Evolutionary conservation across 139 green algal species (phyloP).

Genomic region (Chlamydomonas sp.): DNA sequence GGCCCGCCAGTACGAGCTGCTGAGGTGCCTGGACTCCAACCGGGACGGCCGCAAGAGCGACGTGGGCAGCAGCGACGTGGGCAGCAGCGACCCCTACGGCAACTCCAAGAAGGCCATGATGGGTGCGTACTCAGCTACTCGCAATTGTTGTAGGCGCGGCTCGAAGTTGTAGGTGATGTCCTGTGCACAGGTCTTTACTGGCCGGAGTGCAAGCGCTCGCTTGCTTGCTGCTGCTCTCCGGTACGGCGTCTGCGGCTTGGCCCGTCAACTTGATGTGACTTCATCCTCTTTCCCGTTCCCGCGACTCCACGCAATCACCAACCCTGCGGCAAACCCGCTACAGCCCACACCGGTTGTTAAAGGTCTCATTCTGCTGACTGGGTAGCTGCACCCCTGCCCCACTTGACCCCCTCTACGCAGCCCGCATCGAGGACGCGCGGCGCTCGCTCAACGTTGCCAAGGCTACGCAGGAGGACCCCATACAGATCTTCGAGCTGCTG

Average conservation of each 20-base stretch:
- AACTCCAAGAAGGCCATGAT: conserved; percentile 34
- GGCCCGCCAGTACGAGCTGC: conserved; percentile 61
- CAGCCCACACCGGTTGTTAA: no score
- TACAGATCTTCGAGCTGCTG: conserved; percentile 49
- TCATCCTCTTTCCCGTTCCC: no score
- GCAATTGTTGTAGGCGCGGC: not conserved
- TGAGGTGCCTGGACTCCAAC: conserved; percentile 49
- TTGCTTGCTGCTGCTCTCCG: no score
- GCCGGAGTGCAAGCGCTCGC: no score
- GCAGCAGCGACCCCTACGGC: no score
- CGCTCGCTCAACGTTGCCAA: conserved; percentile 39
- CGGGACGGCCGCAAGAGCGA: not conserved
- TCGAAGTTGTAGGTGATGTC: no score
- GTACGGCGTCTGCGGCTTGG: no score
- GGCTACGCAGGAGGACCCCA: conserved; percentile 36
- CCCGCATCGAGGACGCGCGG: conserved; percentile 49
- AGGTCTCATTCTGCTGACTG: no score
- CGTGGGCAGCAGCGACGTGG: not conserved
- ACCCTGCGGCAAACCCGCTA: not conserved
- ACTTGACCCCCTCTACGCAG: conserved; percentile 5
- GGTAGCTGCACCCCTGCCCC: no score
- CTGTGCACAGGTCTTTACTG: no score
- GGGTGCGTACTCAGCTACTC: conserved; percentile 2
- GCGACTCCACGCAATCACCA: no score
- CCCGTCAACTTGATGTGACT: no score